phyloP scores from a whole-genome alignment of 139 green algal genomes.

The Dunaliella sp. region DNA sequence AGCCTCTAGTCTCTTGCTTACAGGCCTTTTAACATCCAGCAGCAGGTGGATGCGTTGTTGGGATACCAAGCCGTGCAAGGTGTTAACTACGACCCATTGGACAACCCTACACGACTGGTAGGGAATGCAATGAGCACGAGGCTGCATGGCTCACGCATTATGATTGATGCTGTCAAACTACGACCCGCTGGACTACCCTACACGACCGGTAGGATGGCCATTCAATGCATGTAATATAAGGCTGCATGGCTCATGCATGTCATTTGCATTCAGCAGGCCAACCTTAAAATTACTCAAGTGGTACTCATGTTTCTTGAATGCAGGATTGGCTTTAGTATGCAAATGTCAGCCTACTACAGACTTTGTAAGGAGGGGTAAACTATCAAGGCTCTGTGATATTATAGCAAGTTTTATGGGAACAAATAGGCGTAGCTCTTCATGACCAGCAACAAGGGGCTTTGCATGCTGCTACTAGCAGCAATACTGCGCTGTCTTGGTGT shows the following conservation, averaged over 20 bases:
- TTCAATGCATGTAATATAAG: neutral
- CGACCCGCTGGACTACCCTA: neutral
- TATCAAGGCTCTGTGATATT: neutral
- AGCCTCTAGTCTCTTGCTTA: neutral
- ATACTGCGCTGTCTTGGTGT: neutral
- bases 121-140: too few relatives aligned
- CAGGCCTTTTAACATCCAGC: slow-evolving; percentile 29
- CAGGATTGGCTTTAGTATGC: neutral
- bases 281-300: neutral
- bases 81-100: slow-evolving; percentile 31
- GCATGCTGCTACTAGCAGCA: slow-evolving; percentile 40
- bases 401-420: too few relatives aligned
- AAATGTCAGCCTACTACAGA: neutral
- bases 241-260: neutral
- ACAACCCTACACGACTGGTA: slow-evolving; percentile 33
- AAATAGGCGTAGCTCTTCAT: neutral
- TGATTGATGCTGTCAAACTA: too few relatives aligned
- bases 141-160: too few relatives aligned
- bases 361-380: neutral
- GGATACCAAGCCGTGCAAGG: neutral
- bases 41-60: slow-evolving; percentile 28
- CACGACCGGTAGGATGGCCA: neutral
- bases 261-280: neutral
- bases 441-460: slow-evolving; percentile 12
- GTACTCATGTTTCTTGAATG: neutral